Evolutionary conservation across 495 filamentous ascomycete genomes (phyloP).

Genomic region (Trichoderma reesei): DNA sequence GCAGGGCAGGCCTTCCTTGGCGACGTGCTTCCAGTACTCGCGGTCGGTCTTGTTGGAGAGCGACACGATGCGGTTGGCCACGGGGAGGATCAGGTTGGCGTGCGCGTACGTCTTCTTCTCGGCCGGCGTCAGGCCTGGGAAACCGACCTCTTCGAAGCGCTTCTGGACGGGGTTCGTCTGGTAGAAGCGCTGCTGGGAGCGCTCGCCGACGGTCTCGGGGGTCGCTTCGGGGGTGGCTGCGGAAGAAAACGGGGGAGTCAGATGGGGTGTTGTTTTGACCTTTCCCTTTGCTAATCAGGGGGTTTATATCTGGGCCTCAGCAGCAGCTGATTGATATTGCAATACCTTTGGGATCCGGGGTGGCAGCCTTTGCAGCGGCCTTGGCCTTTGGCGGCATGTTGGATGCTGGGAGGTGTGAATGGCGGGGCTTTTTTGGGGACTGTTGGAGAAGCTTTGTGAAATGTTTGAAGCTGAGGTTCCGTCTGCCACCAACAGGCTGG

Average conservation of each 20-base stretch:
- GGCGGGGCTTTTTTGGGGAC: neutral
- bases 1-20: slow-evolving; percentile 34
- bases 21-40: slow-evolving; percentile 40
- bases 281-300: no score
- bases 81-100: slow-evolving; percentile 23
- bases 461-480: neutral
- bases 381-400: slow-evolving; percentile 9
- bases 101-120: slow-evolving; percentile 30
- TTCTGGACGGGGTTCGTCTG: slow-evolving; percentile 29
- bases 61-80: slow-evolving; percentile 15
- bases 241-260: neutral
- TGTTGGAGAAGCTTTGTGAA: neutral
- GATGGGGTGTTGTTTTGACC: no score
- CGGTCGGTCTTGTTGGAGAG: slow-evolving; percentile 33
- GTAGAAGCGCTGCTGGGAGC: slow-evolving; percentile 25
- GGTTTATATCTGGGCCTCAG: no score
- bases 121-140: slow-evolving; percentile 25
- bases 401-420: slow-evolving; percentile 8
- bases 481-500: neutral
- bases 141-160: slow-evolving; percentile 21
- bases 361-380: slow-evolving; percentile 7
- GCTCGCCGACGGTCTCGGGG: slow-evolving; percentile 27
- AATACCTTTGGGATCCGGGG: slow-evolving; percentile 10
- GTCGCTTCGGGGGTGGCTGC: slow-evolving; percentile 12
- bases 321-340: no score